Evolutionary conservation across 176 grass and related monocot species (phyloP).

Genomic region (bread wheat (Triticum aestivum)): IWGSC_CS_RefSeq_v2.1 NC_057794.1:493533205-493533704

Average conservation of each 20-base stretch:
- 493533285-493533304: too few species aligned
- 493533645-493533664: too few species aligned
- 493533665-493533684: too few species aligned
- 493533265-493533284: too few species aligned
- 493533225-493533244: too few species aligned
- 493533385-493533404: neutral
- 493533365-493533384: neutral
- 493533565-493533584: neutral
- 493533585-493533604: neutral
- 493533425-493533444: neutral
- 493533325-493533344: neutral
- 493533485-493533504: neutral
- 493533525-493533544: neutral
- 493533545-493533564: neutral
- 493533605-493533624: too few species aligned
- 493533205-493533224: too few species aligned
- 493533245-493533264: too few species aligned
- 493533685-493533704: too few species aligned
- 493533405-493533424: neutral
- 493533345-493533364: neutral
- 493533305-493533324: neutral
- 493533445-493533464: neutral
- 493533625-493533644: too few species aligned
- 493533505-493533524: neutral
- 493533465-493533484: neutral